Base-by-base conservation (phyloP, 176 grass and related monocot species). In the Musa itinerans region DNA sequence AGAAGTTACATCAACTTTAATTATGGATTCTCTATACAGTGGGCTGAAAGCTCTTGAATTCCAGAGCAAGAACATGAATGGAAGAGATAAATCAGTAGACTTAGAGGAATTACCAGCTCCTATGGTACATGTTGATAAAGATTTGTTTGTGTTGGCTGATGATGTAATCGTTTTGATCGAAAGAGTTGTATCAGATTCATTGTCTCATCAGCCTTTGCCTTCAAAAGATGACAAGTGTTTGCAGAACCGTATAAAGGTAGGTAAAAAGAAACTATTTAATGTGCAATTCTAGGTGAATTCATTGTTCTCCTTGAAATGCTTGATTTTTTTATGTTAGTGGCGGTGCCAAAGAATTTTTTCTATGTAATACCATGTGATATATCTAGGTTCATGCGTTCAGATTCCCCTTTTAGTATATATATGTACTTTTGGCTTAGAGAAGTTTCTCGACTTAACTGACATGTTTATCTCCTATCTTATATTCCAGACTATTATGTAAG, bases 101-200 rank as follows among this genome's bases (percentile, higher is more conserved):
- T 50, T 74, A 48, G 90, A 94, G 77, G 69, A 75, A 58, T 74
- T 84, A 78, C 87, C 84, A 65, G 80, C 74, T 78, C 78, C 83
- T 23, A 85, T 81, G 83, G 78, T 85, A n/a, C 70, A 65, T 55
- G 63, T 81, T 9, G 83, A 98, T 51, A 75, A 78, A 75, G 87
- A 91, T 80, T 87, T 85, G 77, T 98, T 98, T 89, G 84, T 87
- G 81, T 87, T 93, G 73, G 86, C 88, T 85, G 94, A 89, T 74
- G 90, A 98, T 85, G 83, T 98, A 78, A 83, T 98, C 74, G 13
- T 68, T 69, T 71, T 91, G 83, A 82, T 98, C 69, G 78, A 93
- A 78, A 78, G 83, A 74, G 88, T 81, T 59, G 88, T 87, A 71
- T 92, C 83, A 65, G 93, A 92, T 76, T 79, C 89, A n/a, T 84